phyloP scores from a whole-genome alignment of 768 basidiomycete species.

The Lentinula sp. region DNA sequence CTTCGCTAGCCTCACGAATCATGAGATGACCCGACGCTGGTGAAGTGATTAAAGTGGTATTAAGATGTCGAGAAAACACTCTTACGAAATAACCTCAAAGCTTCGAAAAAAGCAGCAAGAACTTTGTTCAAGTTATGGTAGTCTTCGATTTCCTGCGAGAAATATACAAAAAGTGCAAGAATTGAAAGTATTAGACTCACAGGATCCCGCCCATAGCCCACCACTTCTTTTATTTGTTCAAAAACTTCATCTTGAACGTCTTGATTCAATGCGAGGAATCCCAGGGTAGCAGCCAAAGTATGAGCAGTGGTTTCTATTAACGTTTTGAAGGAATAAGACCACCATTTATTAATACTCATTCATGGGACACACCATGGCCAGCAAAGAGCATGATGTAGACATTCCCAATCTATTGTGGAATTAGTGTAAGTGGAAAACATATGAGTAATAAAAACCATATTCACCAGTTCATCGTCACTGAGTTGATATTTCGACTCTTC shows the following conservation, averaged over 20 bases:
- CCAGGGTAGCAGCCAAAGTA: slow-evolving; percentile 40
- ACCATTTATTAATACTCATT: background rate
- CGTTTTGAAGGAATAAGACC: background rate
- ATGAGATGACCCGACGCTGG: slow-evolving; percentile 34
- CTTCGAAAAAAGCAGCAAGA: slow-evolving; percentile 36
- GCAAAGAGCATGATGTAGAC: slow-evolving; percentile 48
- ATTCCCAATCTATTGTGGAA: slow-evolving; percentile 39
- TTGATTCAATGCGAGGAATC: slow-evolving; percentile 36
- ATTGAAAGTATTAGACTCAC: background rate
- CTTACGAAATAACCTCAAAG: slow-evolving; percentile 40
- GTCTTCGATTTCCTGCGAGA: slow-evolving; percentile 24
- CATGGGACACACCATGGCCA: slow-evolving; percentile 40
- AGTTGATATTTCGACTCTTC: slow-evolving; percentile 32
- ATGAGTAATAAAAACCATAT: slow-evolving; percentile 4
- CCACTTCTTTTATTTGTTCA: slow-evolving; percentile 34
- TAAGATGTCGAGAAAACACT: background rate
- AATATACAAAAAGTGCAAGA: slow-evolving; percentile 13
- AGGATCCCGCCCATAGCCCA: slow-evolving; percentile 28
- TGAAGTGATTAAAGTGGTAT: background rate
- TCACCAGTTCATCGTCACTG: slow-evolving; percentile 34
- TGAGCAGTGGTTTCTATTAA: slow-evolving; percentile 43
- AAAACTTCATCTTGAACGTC: slow-evolving; percentile 44
- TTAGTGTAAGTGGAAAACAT: background rate
- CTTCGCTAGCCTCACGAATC: slow-evolving; percentile 37
- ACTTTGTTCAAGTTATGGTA: slow-evolving; percentile 36